A percentile compares a stretch with the other conserved stretches of the same genome.
Evolutionary conservation across 2,329 filamentous ascomycete genomes (phyloP).

Genomic region (Aureobasidium sp.): DNA sequence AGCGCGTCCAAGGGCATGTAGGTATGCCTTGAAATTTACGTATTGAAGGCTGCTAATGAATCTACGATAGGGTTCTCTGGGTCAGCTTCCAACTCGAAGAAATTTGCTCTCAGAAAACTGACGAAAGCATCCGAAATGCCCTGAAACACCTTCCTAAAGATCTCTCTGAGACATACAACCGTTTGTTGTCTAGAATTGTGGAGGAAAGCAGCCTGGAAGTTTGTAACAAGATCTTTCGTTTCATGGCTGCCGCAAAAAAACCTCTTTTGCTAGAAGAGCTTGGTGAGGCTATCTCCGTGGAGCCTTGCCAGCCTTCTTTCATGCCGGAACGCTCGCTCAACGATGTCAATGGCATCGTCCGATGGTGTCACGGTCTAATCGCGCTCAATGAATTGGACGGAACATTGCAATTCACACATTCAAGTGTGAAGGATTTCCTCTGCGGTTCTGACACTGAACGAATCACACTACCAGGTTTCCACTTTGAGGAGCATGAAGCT

Average conservation of each 20-base stretch:
- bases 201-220: neutral
- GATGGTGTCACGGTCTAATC: neutral
- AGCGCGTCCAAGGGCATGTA: neutral
- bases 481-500: neutral
- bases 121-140: neutral
- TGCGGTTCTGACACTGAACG: neutral
- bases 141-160: neutral
- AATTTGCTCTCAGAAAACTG: neutral
- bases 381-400: neutral
- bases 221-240: neutral
- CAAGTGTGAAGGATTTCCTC: neutral
- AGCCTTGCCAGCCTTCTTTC: neutral
- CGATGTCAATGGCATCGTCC: neutral
- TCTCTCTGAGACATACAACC: neutral
- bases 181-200: neutral
- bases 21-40: neutral
- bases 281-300: neutral
- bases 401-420: neutral
- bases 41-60: neutral
- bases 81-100: neutral
- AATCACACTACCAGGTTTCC: neutral
- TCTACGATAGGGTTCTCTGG: neutral
- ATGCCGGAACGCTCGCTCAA: neutral
- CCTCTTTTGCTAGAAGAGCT: neutral
- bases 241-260: neutral